These are phyloP conservation scores for Aegilops speltoides DNA, from an alignment of 176 grass and related monocot genomes.

Conservation along the genomic window DNA sequence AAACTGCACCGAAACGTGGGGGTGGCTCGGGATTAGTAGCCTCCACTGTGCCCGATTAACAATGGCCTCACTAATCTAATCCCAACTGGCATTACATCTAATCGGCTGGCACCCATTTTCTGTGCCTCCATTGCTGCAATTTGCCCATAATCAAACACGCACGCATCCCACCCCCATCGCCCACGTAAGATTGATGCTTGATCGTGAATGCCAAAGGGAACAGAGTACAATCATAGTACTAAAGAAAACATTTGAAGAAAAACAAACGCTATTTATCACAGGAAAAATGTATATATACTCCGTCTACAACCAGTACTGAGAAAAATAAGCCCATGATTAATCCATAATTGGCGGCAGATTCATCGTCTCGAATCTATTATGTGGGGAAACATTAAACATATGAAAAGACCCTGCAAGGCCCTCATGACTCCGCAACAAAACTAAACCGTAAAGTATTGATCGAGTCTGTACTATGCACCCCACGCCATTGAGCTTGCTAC, in stretches of 20 bases:
- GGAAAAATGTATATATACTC: neutral
- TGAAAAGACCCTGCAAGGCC: conserved; percentile 36
- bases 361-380: conserved; percentile 42
- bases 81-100: conserved; percentile 43
- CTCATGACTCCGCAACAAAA: conserved; percentile 38
- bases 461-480: conserved; percentile 4
- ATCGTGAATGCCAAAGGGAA: neutral
- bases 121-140: conserved; percentile 28
- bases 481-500: neutral
- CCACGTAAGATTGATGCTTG: neutral
- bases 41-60: conserved; percentile 30
- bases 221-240: conserved; percentile 18
- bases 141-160: conserved; percentile 36
- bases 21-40: conserved; percentile 45
- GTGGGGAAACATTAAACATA: conserved; percentile 47
- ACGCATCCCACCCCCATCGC: neutral
- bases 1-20: conserved; percentile 27
- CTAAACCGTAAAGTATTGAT: conserved; percentile 37
- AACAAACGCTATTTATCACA: neutral
- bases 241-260: neutral
- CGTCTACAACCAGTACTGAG: neutral
- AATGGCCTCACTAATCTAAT: conserved; percentile 26
- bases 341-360: conserved; percentile 3
- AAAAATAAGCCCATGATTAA: conserved; percentile 26
- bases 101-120: conserved; percentile 29